Evolutionary conservation across 2,329 filamentous ascomycete genomes (phyloP).

Genomic region (Hymenoscyphus infarciens): DNA sequence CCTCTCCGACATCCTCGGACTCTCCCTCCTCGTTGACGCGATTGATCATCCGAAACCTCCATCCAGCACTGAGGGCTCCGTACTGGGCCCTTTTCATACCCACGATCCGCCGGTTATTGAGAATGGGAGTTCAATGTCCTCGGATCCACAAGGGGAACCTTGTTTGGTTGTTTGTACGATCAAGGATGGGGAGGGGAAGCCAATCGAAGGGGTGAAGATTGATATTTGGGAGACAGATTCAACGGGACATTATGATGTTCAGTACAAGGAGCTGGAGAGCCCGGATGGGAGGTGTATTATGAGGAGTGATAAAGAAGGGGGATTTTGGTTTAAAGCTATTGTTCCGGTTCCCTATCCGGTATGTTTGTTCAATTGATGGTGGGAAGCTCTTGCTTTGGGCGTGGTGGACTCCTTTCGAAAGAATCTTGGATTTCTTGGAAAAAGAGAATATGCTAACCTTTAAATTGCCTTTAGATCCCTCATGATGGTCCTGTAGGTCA

Average conservation of each 20-base stretch:
- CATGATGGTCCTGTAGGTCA: constrained; percentile 80
- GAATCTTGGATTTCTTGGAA: background rate
- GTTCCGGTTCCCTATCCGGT: constrained; percentile 75
- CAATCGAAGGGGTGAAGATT: constrained; percentile 64
- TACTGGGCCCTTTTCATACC: constrained; percentile 80
- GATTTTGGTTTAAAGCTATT: constrained; percentile 83
- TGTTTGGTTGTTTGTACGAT: constrained; percentile 72
- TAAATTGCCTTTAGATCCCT: constrained; percentile 50
- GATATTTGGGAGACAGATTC: constrained; percentile 86
- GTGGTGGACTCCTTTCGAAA: no score
- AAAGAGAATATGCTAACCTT: background rate
- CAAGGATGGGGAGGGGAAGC: constrained; percentile 59
- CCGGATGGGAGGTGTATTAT: constrained; percentile 73
- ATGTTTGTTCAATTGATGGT: background rate
- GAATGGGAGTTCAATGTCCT: constrained; percentile 60
- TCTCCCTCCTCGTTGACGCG: constrained; percentile 75
- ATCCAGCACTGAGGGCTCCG: constrained; percentile 69
- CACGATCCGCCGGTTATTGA: constrained; percentile 62
- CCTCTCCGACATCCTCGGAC: constrained; percentile 73
- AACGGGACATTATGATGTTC: constrained; percentile 78
- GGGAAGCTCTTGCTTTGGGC: no score
- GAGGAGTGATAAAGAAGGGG: constrained; percentile 64
- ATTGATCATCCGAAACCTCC: constrained; percentile 80
- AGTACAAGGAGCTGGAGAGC: constrained; percentile 59
- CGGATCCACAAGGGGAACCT: constrained; percentile 65